Conservation (phyloP, 331 rosid species). For the Acacia concinna region DNA sequence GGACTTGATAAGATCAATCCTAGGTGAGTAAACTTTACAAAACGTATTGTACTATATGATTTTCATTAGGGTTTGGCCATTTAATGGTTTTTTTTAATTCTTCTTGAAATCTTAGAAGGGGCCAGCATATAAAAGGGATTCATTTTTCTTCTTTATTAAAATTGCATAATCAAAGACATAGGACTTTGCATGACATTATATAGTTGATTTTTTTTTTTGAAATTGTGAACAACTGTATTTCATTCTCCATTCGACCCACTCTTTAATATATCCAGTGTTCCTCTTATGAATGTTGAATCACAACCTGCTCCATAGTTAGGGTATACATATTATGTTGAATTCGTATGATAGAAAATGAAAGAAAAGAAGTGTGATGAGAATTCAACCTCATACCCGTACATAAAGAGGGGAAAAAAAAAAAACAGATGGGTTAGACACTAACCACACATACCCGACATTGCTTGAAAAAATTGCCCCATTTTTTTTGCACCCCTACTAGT, state of each 20-base stretch:
- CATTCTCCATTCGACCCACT: neutral
- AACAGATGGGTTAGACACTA: neutral
- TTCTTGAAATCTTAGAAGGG: neutral
- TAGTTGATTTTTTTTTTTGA: neutral
- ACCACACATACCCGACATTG: neutral
- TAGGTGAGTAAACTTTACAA: slow-evolving; percentile 54
- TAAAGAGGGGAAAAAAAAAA: neutral
- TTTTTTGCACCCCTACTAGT: neutral
- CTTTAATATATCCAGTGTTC: neutral
- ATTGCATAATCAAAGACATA: neutral
- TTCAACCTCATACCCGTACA: neutral
- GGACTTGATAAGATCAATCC: slow-evolving; percentile 95
- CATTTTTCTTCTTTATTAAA: slow-evolving; percentile 7
- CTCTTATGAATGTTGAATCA: slow-evolving; percentile 20
- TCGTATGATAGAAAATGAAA: neutral
- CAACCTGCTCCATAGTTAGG: neutral
- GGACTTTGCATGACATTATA: neutral
- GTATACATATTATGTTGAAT: neutral
- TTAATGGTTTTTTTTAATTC: neutral
- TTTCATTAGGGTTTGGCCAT: neutral
- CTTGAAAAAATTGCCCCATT: neutral
- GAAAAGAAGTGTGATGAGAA: neutral
- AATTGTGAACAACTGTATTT: slow-evolving; percentile 20
- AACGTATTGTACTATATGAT: slow-evolving; percentile 11
- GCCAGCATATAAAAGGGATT: neutral